These are phyloP conservation scores for Barnettozyma botsteinii DNA, from an alignment of 805 yeast genomes.

Conservation along the genomic window DNA sequence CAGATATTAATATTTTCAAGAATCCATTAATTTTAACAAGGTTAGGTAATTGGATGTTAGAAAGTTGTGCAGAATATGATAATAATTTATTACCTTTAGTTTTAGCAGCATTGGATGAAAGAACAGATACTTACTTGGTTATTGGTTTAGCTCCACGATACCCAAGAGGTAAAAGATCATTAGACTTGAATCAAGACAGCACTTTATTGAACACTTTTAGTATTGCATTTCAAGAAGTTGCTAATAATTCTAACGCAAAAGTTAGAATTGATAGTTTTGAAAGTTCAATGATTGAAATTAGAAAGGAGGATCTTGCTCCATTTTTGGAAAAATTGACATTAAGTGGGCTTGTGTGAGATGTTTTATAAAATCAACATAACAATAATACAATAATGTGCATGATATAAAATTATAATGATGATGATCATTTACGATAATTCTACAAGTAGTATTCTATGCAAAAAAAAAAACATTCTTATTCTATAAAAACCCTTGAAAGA, in stretches of 20 bases:
- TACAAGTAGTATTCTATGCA: no score
- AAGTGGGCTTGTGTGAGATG: conserved; percentile 49
- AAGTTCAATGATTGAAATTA: conserved; percentile 84
- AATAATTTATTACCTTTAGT: conserved; percentile 70
- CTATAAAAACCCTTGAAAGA: no score
- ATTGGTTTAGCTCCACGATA: conserved; percentile 85
- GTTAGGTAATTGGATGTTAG: conserved; percentile 86
- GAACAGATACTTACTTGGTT: conserved; percentile 74
- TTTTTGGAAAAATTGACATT: conserved; percentile 79
- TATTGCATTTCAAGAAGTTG: conserved; percentile 84
- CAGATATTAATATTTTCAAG: conserved; percentile 67
- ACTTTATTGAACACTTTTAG: conserved; percentile 76
- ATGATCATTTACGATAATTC: no score
- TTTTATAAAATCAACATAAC: background rate
- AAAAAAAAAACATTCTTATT: no score
- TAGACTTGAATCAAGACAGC: conserved; percentile 31
- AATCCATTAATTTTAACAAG: conserved; percentile 84
- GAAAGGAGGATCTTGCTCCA: conserved; percentile 81
- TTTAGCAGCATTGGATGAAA: conserved; percentile 72
- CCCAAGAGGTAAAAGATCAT: conserved; percentile 41
- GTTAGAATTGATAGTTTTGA: conserved; percentile 93
- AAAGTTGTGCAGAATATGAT: conserved; percentile 78
- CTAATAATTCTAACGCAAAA: conserved; percentile 77
- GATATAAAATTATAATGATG: no score
- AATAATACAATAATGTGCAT: no score